Evolutionary conservation across 305 asterid genomes (phyloP).

Genomic region (Vinca major): DNA sequence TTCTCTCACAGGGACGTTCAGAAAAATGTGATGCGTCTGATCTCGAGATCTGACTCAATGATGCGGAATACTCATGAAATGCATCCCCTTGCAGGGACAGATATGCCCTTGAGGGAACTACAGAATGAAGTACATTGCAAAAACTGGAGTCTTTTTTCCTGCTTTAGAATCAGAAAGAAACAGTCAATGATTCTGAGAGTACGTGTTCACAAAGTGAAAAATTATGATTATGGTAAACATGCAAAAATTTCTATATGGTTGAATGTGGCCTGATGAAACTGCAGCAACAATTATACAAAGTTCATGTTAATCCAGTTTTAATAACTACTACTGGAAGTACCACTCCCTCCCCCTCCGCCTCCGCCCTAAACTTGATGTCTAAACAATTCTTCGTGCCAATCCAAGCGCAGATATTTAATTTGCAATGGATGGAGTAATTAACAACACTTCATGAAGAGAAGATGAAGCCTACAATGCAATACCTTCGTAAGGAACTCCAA

Average conservation of each 20-base stretch:
- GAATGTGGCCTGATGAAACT: background rate
- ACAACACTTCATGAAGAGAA: background rate
- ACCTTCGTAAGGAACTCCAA: constrained; percentile 40
- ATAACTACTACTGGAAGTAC: background rate
- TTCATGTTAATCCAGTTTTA: background rate
- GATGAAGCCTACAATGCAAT: constrained; percentile 9
- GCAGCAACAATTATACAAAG: background rate
- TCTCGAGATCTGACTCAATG: constrained; percentile 79
- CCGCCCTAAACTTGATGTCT: too few relatives aligned
- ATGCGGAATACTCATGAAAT: constrained; percentile 66
- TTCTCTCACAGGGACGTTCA: constrained; percentile 26
- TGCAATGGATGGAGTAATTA: background rate
- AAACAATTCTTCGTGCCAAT: background rate
- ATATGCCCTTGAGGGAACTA: constrained; percentile 53
- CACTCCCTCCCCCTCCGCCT: background rate
- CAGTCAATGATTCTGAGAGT: background rate
- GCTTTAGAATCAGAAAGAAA: constrained; percentile 21
- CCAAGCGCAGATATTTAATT: background rate
- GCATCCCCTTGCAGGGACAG: constrained; percentile 50
- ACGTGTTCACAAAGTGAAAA: background rate
- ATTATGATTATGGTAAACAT: background rate
- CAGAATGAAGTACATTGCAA: constrained; percentile 35
- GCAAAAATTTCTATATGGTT: background rate
- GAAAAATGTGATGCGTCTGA: constrained; percentile 48
- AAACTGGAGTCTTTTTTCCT: constrained; percentile 36